phyloP scores from a whole-genome alignment of 2,329 filamentous ascomycete species.

The Trichoderma atrobrunneum region DNA sequence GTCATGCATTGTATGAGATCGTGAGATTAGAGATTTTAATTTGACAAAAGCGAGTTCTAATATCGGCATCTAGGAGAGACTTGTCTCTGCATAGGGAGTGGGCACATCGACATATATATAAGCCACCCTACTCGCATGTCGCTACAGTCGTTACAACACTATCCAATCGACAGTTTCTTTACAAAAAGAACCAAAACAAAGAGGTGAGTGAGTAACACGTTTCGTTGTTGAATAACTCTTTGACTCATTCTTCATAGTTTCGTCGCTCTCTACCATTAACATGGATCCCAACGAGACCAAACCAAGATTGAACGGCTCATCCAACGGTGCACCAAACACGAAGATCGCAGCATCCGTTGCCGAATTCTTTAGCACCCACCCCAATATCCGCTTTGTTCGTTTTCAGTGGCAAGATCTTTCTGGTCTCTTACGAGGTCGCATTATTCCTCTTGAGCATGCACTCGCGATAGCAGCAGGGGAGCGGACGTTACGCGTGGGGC shows the following conservation, averaged over 20 bases:
- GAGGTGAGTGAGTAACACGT: no score
- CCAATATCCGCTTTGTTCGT: neutral
- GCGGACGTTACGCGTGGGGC: neutral
- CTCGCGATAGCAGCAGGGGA: neutral
- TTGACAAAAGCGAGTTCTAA: no score
- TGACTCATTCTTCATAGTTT: neutral
- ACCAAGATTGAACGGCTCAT: neutral
- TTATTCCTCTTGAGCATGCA: neutral
- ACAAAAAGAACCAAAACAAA: no score
- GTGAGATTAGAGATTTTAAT: neutral
- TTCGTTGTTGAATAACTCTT: no score
- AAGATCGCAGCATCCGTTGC: neutral
- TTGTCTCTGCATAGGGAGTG: no score
- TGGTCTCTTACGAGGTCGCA: neutral
- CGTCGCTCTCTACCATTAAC: neutral
- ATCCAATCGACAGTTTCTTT: no score
- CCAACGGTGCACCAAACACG: neutral
- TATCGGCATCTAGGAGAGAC: no score
- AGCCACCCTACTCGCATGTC: no score
- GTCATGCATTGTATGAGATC: neutral
- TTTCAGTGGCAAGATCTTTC: neutral
- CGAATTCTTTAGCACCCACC: neutral
- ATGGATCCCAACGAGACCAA: neutral
- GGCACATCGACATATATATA: no score
- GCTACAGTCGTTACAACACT: no score